Evolutionary conservation across 331 rosid species (phyloP).

Genomic region (Acacia concinna): DNA sequence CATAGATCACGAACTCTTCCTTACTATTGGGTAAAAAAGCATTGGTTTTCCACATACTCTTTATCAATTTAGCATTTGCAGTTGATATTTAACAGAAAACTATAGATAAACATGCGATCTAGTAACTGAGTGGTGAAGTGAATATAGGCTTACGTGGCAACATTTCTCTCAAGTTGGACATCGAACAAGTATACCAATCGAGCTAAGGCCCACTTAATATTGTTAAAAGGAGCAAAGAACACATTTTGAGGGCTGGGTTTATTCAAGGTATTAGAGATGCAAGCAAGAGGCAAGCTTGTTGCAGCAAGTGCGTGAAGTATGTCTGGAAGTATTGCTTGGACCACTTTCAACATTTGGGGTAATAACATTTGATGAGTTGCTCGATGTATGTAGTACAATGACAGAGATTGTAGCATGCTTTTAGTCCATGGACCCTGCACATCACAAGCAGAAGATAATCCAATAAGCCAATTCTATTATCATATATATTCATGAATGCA

Average conservation of each 20-base stretch:
- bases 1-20: not conserved
- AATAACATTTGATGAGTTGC: conserved; percentile 37
- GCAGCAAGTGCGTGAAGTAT: conserved; percentile 49
- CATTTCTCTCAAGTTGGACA: conserved; percentile 84
- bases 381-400: conserved; percentile 55
- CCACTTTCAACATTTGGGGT: conserved; percentile 42
- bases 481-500: conserved; percentile 10
- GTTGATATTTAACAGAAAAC: conserved; percentile 10
- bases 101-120: conserved; percentile 7
- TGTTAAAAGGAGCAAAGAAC: conserved; percentile 60
- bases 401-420: conserved; percentile 42
- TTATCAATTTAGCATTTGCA: not conserved
- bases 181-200: conserved; percentile 78
- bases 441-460: not conserved
- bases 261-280: conserved; percentile 69
- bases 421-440: conserved; percentile 60
- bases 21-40: not conserved
- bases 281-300: conserved; percentile 74
- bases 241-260: conserved; percentile 86
- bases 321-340: conserved; percentile 42
- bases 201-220: conserved; percentile 70
- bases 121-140: conserved; percentile 24
- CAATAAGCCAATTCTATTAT: conserved; percentile 15
- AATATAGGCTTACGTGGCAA: conserved; percentile 82
- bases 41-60: not conserved